Evolutionary conservation across 305 asterid genomes (phyloP), one percentile per base, ranked within the genome.

Genomic region (Solanum aculeatissimum): DNA sequence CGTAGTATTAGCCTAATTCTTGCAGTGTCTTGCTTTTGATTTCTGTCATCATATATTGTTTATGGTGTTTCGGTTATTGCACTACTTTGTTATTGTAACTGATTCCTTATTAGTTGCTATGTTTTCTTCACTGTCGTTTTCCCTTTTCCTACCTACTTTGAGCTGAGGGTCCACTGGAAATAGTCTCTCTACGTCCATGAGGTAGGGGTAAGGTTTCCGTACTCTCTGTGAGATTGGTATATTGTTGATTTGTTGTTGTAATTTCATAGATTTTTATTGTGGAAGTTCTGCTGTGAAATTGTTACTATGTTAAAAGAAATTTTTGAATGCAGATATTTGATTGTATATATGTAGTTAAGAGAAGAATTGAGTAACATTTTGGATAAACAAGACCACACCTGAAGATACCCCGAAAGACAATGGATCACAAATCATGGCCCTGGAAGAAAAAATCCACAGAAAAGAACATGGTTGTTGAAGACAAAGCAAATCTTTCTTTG

Each of bases 401-500:
- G 87, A 86, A 83, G 85, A 15, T 83, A 43, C 47, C 57, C 82
- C 49, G 85, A 60, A 83, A 40, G 58, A 53, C 60, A 60, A 95
- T 93, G 99, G 98, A 95, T 86, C 95, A 92, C 69, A 94, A 91
- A 86, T 80, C 97, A 9, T 94, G 99, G 98, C 90, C 87, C 71
- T 95, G 99, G 99, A 95, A 91, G 92, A 94, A 91, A 88, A 92
- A 89, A 86, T 91, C 97, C 81, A 81, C 92, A 0, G 98, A 93
- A 91, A 92, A 92, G 88, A 90, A 93, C 78, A 88, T 91, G 40
- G 87, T 88, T 62, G 87, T 91, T 40, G 88, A 83, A 12, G 97
- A 93, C 80, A 93, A 88, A 88, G 87, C 89, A 35, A 91, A 89
- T 86, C 84, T 83, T 70, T 90, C 93, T 54, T 80, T 75, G 42